Evolutionary conservation across 2,329 filamentous ascomycete genomes (phyloP).

Genomic region (Xylariaceae sp.): DNA sequence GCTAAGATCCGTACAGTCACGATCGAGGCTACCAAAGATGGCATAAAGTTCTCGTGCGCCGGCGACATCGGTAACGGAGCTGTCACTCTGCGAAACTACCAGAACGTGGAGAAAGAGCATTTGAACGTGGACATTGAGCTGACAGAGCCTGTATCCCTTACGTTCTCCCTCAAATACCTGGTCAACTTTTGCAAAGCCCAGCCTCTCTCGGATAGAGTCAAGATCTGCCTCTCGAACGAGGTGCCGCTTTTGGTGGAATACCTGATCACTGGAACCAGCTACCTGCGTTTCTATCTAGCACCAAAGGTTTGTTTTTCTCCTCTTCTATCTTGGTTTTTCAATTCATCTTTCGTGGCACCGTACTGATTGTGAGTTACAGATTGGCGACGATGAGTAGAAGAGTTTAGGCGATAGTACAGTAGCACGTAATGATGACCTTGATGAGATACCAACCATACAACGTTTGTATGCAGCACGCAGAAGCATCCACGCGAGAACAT

Average conservation of each 20-base stretch:
- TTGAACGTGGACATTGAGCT: constrained; percentile 85
- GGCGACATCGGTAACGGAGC: constrained; percentile 96
- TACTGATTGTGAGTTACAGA: constrained; percentile 46
- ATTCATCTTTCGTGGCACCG: neutral
- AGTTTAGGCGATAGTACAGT: constrained; percentile 1
- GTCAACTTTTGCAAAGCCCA: constrained; percentile 99
- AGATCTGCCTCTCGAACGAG: constrained; percentile 91
- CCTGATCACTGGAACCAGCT: constrained; percentile 71
- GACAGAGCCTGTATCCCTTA: constrained; percentile 85
- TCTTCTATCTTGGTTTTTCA: neutral
- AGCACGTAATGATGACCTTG: constrained; percentile 16
- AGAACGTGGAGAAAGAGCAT: constrained; percentile 81
- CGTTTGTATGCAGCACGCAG: constrained; percentile 13
- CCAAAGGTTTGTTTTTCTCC: constrained; percentile 92
- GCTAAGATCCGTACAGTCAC: constrained; percentile 59
- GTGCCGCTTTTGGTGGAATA: constrained; percentile 97
- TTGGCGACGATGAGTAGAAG: constrained; percentile 59
- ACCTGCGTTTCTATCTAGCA: constrained; percentile 94
- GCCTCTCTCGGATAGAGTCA: constrained; percentile 73
- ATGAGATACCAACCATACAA: constrained; percentile 22
- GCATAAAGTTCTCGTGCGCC: constrained; percentile 87
- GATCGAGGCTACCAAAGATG: constrained; percentile 95
- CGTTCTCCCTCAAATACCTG: constrained; percentile 98
- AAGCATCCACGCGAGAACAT: too few relatives aligned
- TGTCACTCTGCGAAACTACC: constrained; percentile 84